Evolutionary conservation across 805 yeast species (phyloP).

Genomic region (Candida glaebosa): DNA sequence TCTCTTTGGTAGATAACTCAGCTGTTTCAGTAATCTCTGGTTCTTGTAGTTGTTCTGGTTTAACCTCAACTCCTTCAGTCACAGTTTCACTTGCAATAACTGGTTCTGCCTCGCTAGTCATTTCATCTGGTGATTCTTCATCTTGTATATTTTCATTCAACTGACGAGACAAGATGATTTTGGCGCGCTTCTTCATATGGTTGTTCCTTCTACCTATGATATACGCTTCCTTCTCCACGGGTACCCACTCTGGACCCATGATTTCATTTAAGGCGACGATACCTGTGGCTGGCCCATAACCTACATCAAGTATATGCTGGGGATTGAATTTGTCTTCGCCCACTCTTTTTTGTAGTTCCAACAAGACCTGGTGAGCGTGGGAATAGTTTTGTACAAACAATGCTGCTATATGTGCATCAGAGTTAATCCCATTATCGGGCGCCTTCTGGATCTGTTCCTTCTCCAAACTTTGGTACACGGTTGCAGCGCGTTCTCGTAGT

Average conservation of each 20-base stretch:
- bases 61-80: not conserved
- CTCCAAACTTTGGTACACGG: slow-evolving; percentile 47
- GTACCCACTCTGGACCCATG: slow-evolving; percentile 62
- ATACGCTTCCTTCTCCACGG: slow-evolving; percentile 65
- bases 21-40: not conserved
- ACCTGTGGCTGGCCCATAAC: slow-evolving; percentile 92
- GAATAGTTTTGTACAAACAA: slow-evolving; percentile 81
- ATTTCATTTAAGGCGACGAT: slow-evolving; percentile 83
- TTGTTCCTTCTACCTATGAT: slow-evolving; percentile 54
- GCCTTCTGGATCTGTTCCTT: slow-evolving; percentile 53
- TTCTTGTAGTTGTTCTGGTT: not conserved
- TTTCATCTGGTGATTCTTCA: slow-evolving; percentile 12
- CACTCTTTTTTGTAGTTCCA: slow-evolving; percentile 57
- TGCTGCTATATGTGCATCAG: slow-evolving; percentile 79
- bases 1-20: not conserved
- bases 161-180: slow-evolving; percentile 70
- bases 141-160: slow-evolving; percentile 34
- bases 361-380: slow-evolving; percentile 58
- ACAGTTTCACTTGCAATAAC: not conserved
- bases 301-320: slow-evolving; percentile 65
- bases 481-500: slow-evolving; percentile 60
- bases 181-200: slow-evolving; percentile 80
- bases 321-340: slow-evolving; percentile 59
- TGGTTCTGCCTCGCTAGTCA: not conserved
- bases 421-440: slow-evolving; percentile 44